Evolutionary conservation across 352 stramenopile species (phyloP).

Genomic region (Phytophthora hybrid): DNA sequence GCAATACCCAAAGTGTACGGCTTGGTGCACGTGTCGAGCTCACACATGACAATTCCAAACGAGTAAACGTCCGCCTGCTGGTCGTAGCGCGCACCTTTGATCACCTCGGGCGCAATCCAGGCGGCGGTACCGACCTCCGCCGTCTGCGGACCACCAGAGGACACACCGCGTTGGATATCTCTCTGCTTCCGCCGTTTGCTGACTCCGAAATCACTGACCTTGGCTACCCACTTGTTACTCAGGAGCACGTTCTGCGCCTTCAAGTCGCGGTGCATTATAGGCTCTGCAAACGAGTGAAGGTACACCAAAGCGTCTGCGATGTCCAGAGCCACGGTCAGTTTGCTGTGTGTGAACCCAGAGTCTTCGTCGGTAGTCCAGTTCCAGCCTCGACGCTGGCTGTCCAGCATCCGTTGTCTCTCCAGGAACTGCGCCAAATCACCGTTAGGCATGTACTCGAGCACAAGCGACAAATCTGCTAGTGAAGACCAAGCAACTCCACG

Average conservation of each 20-base stretch:
- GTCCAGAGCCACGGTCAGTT: slow-evolving; percentile 46
- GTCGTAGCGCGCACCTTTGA: slow-evolving; percentile 56
- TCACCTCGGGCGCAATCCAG: slow-evolving; percentile 68
- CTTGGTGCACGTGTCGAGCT: slow-evolving; percentile 57
- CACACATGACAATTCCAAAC: slow-evolving; percentile 61
- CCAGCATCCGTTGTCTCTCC: slow-evolving; percentile 35
- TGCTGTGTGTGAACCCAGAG: slow-evolving; percentile 37
- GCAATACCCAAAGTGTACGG: slow-evolving; percentile 48
- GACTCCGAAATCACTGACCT: slow-evolving; percentile 70
- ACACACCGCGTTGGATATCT: slow-evolving; percentile 19
- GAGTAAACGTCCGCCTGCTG: slow-evolving; percentile 67
- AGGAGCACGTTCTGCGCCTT: slow-evolving; percentile 71
- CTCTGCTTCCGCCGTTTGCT: slow-evolving; percentile 45
- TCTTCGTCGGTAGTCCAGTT: slow-evolving; percentile 38
- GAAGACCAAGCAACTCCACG: slow-evolving; percentile 58
- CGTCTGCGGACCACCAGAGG: slow-evolving; percentile 38
- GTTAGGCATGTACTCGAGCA: slow-evolving; percentile 59
- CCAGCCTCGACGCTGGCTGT: slow-evolving; percentile 43
- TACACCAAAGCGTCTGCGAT: slow-evolving; percentile 52
- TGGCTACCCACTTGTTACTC: slow-evolving; percentile 54
- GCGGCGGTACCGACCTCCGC: slow-evolving; percentile 61
- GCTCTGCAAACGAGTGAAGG: slow-evolving; percentile 49
- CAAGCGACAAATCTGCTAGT: slow-evolving; percentile 52
- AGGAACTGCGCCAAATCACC: slow-evolving; percentile 50
- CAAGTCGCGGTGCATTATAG: slow-evolving; percentile 65